phyloP scores from a whole-genome alignment of 768 basidiomycete species.

The Rhizopogon sp. region DNA sequence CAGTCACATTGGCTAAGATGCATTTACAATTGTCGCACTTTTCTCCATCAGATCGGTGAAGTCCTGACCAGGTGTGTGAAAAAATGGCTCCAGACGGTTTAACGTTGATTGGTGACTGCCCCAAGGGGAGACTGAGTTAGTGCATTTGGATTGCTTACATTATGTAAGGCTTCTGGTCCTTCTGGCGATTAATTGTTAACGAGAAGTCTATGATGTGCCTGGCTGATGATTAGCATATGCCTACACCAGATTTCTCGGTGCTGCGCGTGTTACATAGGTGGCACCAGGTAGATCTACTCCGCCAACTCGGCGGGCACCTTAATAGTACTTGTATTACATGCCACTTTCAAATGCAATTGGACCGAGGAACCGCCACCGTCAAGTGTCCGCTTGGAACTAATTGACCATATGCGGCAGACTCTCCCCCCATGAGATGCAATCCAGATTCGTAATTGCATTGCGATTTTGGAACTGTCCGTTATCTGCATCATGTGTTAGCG shows the following conservation, averaged over 20 bases:
- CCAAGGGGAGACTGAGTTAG: background rate
- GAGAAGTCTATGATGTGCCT: background rate
- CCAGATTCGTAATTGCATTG: background rate
- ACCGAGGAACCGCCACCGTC: background rate
- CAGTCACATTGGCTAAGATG: background rate
- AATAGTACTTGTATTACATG: too few relatives aligned
- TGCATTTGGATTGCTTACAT: background rate
- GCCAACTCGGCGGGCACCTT: too few relatives aligned
- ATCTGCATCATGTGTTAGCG: background rate
- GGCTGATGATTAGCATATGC: background rate
- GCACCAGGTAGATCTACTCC: background rate
- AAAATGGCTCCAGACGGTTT: background rate
- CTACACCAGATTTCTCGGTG: background rate
- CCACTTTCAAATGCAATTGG: background rate
- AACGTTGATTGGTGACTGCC: background rate
- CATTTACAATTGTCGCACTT: background rate
- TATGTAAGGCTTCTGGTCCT: background rate
- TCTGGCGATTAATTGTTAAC: constrained; percentile 2
- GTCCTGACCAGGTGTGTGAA: background rate
- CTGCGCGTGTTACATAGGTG: background rate
- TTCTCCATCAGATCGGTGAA: background rate
- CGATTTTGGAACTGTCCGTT: background rate
- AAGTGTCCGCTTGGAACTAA: background rate
- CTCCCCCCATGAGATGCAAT: background rate
- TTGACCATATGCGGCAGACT: background rate